phyloP scores from a whole-genome alignment of 495 filamentous ascomycete genomes.

The Schizothecium vesticola region DNA sequence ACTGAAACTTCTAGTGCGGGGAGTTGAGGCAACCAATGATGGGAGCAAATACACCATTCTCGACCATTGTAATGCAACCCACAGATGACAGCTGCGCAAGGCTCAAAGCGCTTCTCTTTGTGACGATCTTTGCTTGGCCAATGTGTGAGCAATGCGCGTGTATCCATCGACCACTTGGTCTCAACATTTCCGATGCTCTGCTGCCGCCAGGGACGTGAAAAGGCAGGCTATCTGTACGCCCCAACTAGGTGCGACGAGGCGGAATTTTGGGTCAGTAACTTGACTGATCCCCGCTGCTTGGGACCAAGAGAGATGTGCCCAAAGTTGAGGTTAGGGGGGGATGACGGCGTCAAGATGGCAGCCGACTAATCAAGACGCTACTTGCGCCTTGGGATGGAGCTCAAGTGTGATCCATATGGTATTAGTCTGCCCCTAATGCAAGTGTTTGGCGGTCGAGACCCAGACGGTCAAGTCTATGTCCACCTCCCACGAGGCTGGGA shows the following conservation, averaged over 20 bases:
- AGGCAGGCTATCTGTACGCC: neutral
- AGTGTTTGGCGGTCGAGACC: neutral
- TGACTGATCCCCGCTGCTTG: neutral
- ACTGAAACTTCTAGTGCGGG: neutral
- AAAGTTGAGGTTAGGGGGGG: neutral
- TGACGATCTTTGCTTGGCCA: neutral
- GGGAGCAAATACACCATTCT: too few species aligned
- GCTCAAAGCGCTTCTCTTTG: neutral
- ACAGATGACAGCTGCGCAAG: neutral
- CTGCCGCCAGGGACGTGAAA: neutral
- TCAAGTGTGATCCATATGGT: neutral
- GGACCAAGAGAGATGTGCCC: neutral
- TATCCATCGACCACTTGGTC: neutral
- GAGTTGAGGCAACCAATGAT: neutral
- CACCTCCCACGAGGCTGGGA: neutral
- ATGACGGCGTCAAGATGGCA: neutral
- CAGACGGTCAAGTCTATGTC: neutral
- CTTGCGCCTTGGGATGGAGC: neutral
- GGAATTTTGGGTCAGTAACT: neutral
- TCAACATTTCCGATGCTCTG: neutral
- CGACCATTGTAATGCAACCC: neutral
- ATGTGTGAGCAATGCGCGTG: slow-evolving; percentile 6
- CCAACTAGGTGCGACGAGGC: too few species aligned
- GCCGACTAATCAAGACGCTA: neutral
- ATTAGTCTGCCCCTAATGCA: neutral